These are phyloP conservation scores for Handroanthus guayacan DNA, from an alignment of 257 asterid genomes.

Conservation along the genomic window DNA sequence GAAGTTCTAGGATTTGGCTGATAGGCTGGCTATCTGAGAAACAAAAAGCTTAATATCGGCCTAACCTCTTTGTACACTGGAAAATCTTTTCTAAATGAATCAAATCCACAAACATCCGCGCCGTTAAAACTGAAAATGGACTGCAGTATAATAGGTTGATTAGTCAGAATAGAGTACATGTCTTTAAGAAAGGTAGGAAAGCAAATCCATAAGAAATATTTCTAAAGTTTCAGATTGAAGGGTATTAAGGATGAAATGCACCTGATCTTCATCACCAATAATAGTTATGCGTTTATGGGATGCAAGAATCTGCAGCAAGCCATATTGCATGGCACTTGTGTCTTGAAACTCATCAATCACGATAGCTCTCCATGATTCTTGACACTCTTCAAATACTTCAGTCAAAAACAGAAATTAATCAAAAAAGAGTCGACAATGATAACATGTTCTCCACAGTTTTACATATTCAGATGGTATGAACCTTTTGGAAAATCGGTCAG, in stretches of 20 bases:
- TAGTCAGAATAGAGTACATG: not conserved
- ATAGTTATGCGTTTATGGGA: constrained; percentile 81
- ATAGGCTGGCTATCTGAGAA: constrained; percentile 17
- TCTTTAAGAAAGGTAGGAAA: constrained; percentile 23
- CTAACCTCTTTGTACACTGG: constrained; percentile 89
- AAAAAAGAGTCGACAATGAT: constrained; percentile 35
- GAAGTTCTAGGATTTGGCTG: constrained; percentile 28
- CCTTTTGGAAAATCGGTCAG: constrained; percentile 92
- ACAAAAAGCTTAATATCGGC: constrained; percentile 31
- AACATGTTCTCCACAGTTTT: constrained; percentile 18
- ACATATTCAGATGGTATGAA: constrained; percentile 43
- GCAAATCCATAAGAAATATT: constrained; percentile 27
- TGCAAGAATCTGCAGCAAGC: constrained; percentile 72
- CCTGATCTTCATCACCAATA: constrained; percentile 99
- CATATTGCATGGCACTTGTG: constrained; percentile 94
- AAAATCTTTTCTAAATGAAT: constrained; percentile 91
- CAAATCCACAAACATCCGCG: constrained; percentile 91
- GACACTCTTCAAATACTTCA: constrained; percentile 73
- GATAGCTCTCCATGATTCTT: constrained; percentile 85
- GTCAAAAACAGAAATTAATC: constrained; percentile 36
- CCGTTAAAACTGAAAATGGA: constrained; percentile 96
- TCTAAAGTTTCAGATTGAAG: constrained; percentile 28
- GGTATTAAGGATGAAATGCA: constrained; percentile 41
- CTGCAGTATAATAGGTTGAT: constrained; percentile 51
- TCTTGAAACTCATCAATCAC: constrained; percentile 98